These are phyloP conservation scores for Fusarium sp. DNA, from an alignment of 2,329 filamentous ascomycete genomes.

Conservation along the genomic window DNA sequence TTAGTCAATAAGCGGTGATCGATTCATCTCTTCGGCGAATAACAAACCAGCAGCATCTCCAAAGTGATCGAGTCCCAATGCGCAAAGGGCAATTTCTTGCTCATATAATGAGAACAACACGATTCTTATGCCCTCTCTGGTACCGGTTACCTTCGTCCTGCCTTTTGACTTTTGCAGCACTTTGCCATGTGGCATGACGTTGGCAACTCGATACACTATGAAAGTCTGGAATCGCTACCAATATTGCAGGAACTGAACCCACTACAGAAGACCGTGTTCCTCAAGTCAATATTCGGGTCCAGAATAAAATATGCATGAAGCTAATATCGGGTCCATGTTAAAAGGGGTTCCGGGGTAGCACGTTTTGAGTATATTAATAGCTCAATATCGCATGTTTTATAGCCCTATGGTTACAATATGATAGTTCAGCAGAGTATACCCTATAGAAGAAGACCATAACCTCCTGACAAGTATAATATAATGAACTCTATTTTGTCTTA, in stretches of 20 bases:
- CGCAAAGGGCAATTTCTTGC: background rate
- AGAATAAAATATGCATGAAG: background rate
- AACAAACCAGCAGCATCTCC: background rate
- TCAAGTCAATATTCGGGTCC: background rate
- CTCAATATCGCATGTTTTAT: background rate
- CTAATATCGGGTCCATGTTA: background rate
- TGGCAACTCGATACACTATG: background rate
- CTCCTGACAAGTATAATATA: no score
- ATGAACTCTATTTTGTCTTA: background rate
- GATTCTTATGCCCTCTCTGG: background rate
- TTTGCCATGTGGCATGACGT: rapidly evolving
- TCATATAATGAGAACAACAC: rapidly evolving
- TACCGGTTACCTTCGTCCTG: rapidly evolving
- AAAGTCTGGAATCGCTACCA: background rate
- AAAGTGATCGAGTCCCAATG: background rate
- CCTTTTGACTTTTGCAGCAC: rapidly evolving
- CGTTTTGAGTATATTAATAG: background rate
- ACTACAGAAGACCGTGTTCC: rapidly evolving
- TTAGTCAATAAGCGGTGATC: background rate
- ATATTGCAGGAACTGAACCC: rapidly evolving
- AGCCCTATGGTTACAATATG: rapidly evolving
- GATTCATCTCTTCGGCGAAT: background rate
- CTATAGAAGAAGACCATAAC: background rate
- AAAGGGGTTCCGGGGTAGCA: background rate
- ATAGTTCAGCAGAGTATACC: background rate